Evolutionary conservation across 2,329 filamentous ascomycete genomes (phyloP), one percentile per base, ranked within the genome.

Genomic region (Penicillium hordei): DNA sequence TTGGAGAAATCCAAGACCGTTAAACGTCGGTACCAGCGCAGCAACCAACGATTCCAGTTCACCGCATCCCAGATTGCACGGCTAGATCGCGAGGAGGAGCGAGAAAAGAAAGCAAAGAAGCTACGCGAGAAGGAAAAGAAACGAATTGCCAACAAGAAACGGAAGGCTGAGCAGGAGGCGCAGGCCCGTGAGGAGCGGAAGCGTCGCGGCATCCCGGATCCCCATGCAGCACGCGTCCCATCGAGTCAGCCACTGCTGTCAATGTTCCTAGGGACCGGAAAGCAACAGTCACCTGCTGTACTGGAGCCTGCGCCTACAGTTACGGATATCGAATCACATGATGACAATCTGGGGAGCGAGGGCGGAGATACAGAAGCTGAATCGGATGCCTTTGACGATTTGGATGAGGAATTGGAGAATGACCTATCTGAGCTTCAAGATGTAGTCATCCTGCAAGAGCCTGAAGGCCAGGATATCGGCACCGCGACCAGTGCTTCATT

Each of bases 21-120:
- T 36, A 72, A 72, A 45, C 73, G 73, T 53, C 68, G 68, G 48
- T 75, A 73, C 57, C 73, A 75, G 51, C 72, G 72, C 59, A 73
- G 71, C 61, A 71, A 74, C 65, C 72, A 74, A 55, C 67, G 68
- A 17, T 68, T 75, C 52, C 59, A 68, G 38, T 75, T 75, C 55
- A 72, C 68, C 13, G 67, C 70, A 5, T 69, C 72, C 3, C 68
- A 75, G 55, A 69, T 75, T n/a, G 67, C 65, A 29, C 67, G 69
- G 15, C 73, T 75, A 45, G 76, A 78, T 44, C 75, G 77, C 45
- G 74, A 78, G 48, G 72, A 79, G 56, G 72, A 76, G 33, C 71
- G 73, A 38, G 70, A 76, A 48, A 67, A 70, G 12, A 72, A 72
- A 44, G 77, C 76, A 0, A 73, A 78, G 60, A 74, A 68, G 6